Evolutionary conservation across 176 grass and related monocot genomes (phyloP).

Genomic region (Urochloa ruziziensis): DNA sequence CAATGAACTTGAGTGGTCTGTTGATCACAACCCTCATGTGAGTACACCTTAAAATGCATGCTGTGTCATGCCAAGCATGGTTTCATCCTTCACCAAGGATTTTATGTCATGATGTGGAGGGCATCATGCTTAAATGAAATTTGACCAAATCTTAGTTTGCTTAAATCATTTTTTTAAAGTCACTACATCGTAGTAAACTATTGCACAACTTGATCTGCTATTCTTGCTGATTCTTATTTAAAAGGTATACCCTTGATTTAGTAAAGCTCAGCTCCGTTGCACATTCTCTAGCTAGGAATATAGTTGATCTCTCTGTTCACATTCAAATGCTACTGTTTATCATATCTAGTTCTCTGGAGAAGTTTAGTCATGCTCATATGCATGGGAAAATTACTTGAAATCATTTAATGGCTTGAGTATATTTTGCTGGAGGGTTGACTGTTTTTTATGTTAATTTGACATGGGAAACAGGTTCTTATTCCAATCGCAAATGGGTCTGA

Average conservation of each 20-base stretch:
- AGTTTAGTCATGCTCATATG: neutral
- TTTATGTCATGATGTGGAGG: slow-evolving; percentile 21
- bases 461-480: slow-evolving; percentile 76
- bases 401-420: slow-evolving; percentile 1
- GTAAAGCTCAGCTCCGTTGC: neutral
- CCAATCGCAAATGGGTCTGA: slow-evolving; percentile 93
- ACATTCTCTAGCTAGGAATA: slow-evolving; percentile 2
- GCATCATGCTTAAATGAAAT: neutral
- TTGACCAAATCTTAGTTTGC: neutral
- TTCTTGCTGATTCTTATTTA: neutral
- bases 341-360: slow-evolving; percentile 11
- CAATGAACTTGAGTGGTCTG: slow-evolving; percentile 73
- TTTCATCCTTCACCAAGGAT: slow-evolving; percentile 6
- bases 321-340: neutral
- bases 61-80: neutral
- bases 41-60: slow-evolving; percentile 32
- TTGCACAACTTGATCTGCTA: neutral
- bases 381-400: neutral
- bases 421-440: slow-evolving; percentile 2
- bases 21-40: slow-evolving; percentile 64
- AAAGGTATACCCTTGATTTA: slow-evolving; percentile 16
- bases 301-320: slow-evolving; percentile 18
- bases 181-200: neutral
- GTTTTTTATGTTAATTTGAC: slow-evolving; percentile 32
- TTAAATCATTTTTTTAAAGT: neutral